Percentiles rank a stretch among this genome's conserved stretches.
These are phyloP conservation scores for Pugionium cornutum DNA, from an alignment of 345 rosid species.

Conservation along the genomic window DNA sequence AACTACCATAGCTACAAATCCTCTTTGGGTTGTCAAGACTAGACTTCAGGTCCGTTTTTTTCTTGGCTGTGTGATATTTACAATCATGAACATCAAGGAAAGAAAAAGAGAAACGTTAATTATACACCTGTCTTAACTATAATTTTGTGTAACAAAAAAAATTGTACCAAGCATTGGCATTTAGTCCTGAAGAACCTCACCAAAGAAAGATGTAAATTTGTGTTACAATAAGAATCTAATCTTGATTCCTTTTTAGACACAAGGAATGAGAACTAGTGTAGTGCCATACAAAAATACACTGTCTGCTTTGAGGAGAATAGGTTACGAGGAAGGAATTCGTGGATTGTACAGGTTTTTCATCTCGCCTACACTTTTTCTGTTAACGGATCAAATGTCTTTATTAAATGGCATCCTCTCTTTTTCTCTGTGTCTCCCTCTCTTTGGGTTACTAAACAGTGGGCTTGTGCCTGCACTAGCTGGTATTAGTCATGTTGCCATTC, in stretches of 20 bases:
- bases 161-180: not conserved
- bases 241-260: slow-evolving; percentile 51
- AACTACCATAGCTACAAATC: slow-evolving; percentile 72
- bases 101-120: not conserved
- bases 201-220: slow-evolving; percentile 1
- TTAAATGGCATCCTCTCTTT: not conserved
- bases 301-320: slow-evolving; percentile 82
- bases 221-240: slow-evolving; percentile 1
- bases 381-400: not conserved
- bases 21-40: slow-evolving; percentile 97
- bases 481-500: slow-evolving; percentile 91
- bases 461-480: slow-evolving; percentile 90
- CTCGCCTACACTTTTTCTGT: slow-evolving; percentile 8
- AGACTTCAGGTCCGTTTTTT: slow-evolving; percentile 65
- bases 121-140: not conserved
- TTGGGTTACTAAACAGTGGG: slow-evolving; percentile 54
- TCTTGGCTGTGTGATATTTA: not conserved
- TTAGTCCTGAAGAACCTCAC: slow-evolving; percentile 8
- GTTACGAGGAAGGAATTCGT: slow-evolving; percentile 76
- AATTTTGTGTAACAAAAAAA: not conserved
- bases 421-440: slow-evolving; percentile 1
- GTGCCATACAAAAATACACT: slow-evolving; percentile 73
- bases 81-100: not conserved
- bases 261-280: slow-evolving; percentile 67
- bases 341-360: slow-evolving; percentile 74